Evolutionary conservation across 2,329 filamentous ascomycete genomes (phyloP), one percentile per base, ranked within the genome.

Genomic region (Knoxdaviesia capensis): DNA sequence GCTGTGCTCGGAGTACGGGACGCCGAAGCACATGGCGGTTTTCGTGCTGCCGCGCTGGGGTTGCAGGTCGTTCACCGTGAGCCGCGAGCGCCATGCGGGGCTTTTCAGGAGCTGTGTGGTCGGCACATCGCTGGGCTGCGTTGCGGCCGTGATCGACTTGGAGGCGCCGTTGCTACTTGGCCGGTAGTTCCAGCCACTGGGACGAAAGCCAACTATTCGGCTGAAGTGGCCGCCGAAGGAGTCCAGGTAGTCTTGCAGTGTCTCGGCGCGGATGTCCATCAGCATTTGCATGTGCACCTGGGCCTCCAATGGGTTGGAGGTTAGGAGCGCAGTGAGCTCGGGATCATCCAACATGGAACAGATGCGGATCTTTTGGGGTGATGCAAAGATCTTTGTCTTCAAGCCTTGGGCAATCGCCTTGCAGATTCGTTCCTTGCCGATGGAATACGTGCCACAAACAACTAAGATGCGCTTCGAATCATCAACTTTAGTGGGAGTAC

Each of bases 261-360:
- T 94, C 49, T 94, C 87, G 33, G 86, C 77, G 30, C 86, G 78
- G 49, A 98, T 86, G 57, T 96, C 88, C 68, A 90, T 90, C 7
- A 98, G 68, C 52, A 82, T 86, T 51, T 94, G 92, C 87, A 98
- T 94, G 60, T 98, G 90, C 0, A 98, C 86, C 58, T 96, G 88
- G 0, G 90, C 90, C 51, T 84, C 82, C 28, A 71, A 63, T 0
- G 90, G 86, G 54, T 94, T 65, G 6, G 69, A 68, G 0, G 90
- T 98, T 52, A 98, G 70, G 4, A 85, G 70, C 0, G 71, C 68
- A 30, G 77, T 66, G 5, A 98, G 69, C 53, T 94, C 87, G 0
- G 80, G 68, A 54, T 96, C 88, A 54, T 86, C 86, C 1, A 98
- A 71, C 48, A 85, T 85, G 28, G 72, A 68, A 59, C 85, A 87